Conservation (phyloP, 2,329 filamentous ascomycete genomes). For the Venturia carpophila region DNA sequence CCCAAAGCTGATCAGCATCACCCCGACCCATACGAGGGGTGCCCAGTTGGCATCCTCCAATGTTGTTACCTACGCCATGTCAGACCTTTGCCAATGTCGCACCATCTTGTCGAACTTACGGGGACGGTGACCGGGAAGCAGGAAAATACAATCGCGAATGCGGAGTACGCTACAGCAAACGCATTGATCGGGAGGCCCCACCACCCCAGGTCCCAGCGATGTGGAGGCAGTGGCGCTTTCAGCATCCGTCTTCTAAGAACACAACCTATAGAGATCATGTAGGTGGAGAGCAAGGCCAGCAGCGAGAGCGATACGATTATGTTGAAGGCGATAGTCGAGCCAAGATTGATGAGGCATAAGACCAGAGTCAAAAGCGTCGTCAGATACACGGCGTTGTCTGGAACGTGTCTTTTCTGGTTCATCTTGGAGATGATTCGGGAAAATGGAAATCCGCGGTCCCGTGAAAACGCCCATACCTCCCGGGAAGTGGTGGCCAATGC, state of each 20-base stretch:
- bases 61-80: neutral
- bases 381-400: slow-evolving; percentile 30
- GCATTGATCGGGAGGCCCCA: slow-evolving; percentile 32
- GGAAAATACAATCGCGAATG: slow-evolving; percentile 22
- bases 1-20: slow-evolving; percentile 35
- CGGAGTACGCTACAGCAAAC: slow-evolving; percentile 29
- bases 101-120: slow-evolving; percentile 18
- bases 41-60: slow-evolving; percentile 35
- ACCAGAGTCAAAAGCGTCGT: slow-evolving; percentile 28
- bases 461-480: slow-evolving; percentile 43
- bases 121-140: slow-evolving; percentile 26
- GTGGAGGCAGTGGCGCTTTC: slow-evolving; percentile 23
- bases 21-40: slow-evolving; percentile 37
- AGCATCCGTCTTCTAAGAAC: slow-evolving; percentile 25
- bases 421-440: slow-evolving; percentile 26
- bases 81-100: neutral
- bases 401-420: slow-evolving; percentile 31
- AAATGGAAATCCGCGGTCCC: slow-evolving; percentile 40
- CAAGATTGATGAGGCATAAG: slow-evolving; percentile 36
- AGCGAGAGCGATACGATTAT: slow-evolving; percentile 31
- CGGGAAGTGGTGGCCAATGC: slow-evolving; percentile 42
- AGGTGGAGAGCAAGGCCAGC: slow-evolving; percentile 27
- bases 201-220: slow-evolving; percentile 32
- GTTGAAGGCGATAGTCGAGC: slow-evolving; percentile 33
- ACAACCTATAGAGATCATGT: slow-evolving; percentile 28